Base-by-base conservation (phyloP, 305 asterid genomes). In the Solanum hybrid region DNA sequence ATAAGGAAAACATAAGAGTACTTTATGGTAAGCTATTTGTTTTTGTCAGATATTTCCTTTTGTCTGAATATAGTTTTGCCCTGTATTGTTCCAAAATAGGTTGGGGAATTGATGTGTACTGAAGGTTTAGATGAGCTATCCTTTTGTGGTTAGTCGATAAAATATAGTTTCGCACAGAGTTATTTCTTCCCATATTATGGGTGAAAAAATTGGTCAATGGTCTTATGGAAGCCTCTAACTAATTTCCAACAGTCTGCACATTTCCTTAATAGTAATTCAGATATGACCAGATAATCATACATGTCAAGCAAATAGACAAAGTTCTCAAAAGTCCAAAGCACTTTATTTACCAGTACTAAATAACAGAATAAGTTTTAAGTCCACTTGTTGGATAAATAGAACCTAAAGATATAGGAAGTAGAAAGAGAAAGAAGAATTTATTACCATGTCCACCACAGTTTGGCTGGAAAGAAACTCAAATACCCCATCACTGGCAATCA, bases 391-490 rank as follows among this genome's bases (percentile, higher is more conserved):
- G 61, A 82, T 15, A 82, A 39, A 84, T 61, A 29, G 76, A 84
- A 51, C 20, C 41, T 84, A 84, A 14, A 84, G 70, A 41, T 45
- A 33, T 77, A 82, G 76, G 33, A 79, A 51, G 39, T 79, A 78
- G 37, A 70, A 38, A 26, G 89, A 87, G 80, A 89, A 31, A 78
- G 39, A 87, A 90, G 89, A 89, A 92, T 37, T 38, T 87, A 88
- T 90, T 95, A 97, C 99, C 99, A 97, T 97, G 93, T 97, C 96
- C 89, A 97, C 99, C 88, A 97, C 99, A 51, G 95, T 89, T 93
- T 97, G 99, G 97, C 99, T 97, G 70, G 99, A 94, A 90, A 97
- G 98, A 91, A 97, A 97, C 96, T 97, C 99, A 84, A 97, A 97
- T 88, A 97, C 98, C 89, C 99, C 99, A 92, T 97, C 99, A 91